Percentiles rank a stretch among this genome's conserved stretches.
Evolutionary conservation across 2,329 filamentous ascomycete species (phyloP).

Genomic region (Exophiala sp.): DNA sequence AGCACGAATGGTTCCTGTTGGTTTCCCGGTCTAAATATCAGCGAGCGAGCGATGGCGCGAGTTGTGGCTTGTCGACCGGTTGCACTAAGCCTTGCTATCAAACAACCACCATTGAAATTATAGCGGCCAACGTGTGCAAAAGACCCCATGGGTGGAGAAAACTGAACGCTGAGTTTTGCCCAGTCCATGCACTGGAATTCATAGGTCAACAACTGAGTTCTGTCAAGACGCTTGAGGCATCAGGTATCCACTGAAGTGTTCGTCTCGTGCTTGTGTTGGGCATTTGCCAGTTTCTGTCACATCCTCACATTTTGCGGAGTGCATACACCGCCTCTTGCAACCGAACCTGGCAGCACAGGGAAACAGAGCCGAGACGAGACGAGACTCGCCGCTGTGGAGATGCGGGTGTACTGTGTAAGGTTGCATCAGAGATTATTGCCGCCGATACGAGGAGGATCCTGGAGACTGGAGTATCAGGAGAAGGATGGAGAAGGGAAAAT

Average conservation of each 20-base stretch:
- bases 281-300: neutral
- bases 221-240: no score
- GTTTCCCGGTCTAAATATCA: neutral
- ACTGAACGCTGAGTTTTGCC: no score
- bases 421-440: neutral
- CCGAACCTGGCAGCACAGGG: neutral
- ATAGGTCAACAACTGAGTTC: no score
- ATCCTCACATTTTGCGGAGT: conserved; percentile 1
- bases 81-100: neutral
- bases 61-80: no score
- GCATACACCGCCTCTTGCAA: conserved; percentile 2
- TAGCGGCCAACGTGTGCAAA: no score
- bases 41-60: conserved; percentile 2
- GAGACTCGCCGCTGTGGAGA: conserved; percentile 1
- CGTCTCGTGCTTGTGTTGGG: neutral
- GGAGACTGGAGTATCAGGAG: neutral
- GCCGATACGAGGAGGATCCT: neutral
- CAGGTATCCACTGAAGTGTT: neutral
- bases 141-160: no score
- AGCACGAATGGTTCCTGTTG: neutral
- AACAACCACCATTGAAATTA: neutral
- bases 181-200: no score
- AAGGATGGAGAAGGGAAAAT: neutral
- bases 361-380: neutral
- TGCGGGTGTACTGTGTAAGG: neutral